Evolutionary conservation across 2,329 filamentous ascomycete species (phyloP).

Genomic region (Fusarium luffae): DNA sequence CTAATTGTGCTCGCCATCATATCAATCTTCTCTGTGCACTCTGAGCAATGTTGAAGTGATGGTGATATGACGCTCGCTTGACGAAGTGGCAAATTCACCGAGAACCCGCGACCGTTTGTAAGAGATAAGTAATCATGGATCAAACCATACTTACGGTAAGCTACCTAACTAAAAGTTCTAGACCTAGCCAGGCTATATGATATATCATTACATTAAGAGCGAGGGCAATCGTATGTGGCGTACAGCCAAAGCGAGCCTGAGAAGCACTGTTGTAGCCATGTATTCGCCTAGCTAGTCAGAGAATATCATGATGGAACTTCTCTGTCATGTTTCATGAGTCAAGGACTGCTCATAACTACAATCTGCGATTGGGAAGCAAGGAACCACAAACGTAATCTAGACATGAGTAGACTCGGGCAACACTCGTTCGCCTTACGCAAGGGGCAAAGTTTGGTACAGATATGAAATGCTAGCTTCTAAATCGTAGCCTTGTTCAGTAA

Average conservation of each 20-base stretch:
- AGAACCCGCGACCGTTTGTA: not conserved
- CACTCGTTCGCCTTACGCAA: conserved; percentile 3
- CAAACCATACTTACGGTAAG: not conserved
- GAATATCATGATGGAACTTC: not conserved
- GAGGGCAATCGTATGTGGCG: not conserved
- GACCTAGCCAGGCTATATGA: no score
- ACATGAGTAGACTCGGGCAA: not conserved
- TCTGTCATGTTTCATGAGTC: not conserved
- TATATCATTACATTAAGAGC: not conserved
- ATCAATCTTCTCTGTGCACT: not conserved
- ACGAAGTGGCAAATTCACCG: not conserved
- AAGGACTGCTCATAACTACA: not conserved
- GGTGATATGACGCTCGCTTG: not conserved
- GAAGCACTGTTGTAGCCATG: not conserved
- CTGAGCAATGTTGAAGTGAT: not conserved
- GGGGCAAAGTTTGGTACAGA: not conserved
- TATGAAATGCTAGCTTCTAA: not conserved
- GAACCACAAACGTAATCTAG: not conserved
- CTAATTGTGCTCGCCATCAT: not conserved
- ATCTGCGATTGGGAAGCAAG: not conserved
- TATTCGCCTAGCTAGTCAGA: not conserved
- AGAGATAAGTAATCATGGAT: not conserved
- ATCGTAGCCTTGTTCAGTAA: not conserved
- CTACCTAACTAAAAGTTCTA: not conserved
- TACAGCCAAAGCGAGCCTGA: not conserved